A percentile compares a stretch with the other conserved stretches of the same genome.
These are phyloP conservation scores for Saturnispora zaruensis DNA, from an alignment of 805 yeast species.

Conservation along the genomic window DNA sequence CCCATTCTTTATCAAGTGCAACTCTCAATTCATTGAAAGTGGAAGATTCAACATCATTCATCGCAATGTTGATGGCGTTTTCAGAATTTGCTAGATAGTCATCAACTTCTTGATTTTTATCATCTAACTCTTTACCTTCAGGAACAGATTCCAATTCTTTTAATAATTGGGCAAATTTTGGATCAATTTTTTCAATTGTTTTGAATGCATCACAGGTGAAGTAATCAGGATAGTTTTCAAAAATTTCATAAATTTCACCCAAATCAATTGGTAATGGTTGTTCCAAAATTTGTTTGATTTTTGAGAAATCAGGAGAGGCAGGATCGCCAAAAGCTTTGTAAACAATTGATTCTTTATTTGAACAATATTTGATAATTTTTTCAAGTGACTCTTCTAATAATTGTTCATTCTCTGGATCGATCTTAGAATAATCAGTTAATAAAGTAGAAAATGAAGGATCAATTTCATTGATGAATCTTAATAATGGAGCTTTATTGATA, in stretches of 20 bases:
- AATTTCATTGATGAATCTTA: slow-evolving; percentile 16
- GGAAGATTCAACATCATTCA: slow-evolving; percentile 17
- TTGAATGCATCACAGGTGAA: slow-evolving; percentile 14
- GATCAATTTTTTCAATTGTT: slow-evolving; percentile 17
- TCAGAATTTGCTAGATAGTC: slow-evolving; percentile 12
- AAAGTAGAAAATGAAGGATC: slow-evolving; percentile 21
- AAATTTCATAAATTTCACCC: slow-evolving; percentile 21
- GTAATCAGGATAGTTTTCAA: slow-evolving; percentile 21
- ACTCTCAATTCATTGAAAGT: slow-evolving; percentile 13
- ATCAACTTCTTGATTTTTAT: slow-evolving; percentile 17
- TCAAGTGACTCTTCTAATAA: slow-evolving; percentile 14
- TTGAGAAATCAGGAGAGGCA: slow-evolving; percentile 14
- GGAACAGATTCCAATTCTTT: slow-evolving; percentile 19
- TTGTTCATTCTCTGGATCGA: slow-evolving; percentile 19
- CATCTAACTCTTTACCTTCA: slow-evolving; percentile 18
- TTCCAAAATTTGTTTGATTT: slow-evolving; percentile 18
- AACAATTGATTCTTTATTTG: slow-evolving; percentile 17
- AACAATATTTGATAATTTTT: slow-evolving; percentile 16
- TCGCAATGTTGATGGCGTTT: slow-evolving; percentile 19
- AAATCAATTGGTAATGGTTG: slow-evolving; percentile 23
- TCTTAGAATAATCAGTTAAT: slow-evolving; percentile 16
- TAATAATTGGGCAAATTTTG: slow-evolving; percentile 18
- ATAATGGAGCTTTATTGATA: slow-evolving; percentile 19
- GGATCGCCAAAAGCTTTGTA: slow-evolving; percentile 20
- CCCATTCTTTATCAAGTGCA: slow-evolving; percentile 17